Conservation (phyloP, 2,329 filamentous ascomycete species). For the Neonectria magnoliae region DNA sequence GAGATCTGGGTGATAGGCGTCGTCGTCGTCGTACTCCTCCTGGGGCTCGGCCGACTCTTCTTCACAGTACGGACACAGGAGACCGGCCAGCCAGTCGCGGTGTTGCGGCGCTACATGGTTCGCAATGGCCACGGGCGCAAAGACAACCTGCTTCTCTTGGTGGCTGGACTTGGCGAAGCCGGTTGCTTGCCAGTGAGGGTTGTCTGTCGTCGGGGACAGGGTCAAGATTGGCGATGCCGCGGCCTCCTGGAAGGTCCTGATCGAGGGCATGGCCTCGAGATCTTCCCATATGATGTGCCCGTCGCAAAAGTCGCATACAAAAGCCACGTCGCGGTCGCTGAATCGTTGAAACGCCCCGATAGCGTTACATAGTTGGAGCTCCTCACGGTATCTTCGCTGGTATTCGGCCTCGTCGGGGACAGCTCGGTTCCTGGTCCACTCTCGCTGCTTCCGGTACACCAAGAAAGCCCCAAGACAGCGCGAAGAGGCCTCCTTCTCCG, state of each 20-base stretch:
- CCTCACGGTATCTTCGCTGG: constrained; percentile 55
- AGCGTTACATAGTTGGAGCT: constrained; percentile 60
- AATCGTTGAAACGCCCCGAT: constrained; percentile 67
- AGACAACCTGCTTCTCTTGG: constrained; percentile 62
- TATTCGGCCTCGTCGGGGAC: constrained; percentile 47
- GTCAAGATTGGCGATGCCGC: constrained; percentile 35
- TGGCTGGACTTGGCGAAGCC: constrained; percentile 53
- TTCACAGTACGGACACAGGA: constrained; percentile 68
- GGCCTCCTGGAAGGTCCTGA: constrained; percentile 48
- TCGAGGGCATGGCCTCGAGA: constrained; percentile 61
- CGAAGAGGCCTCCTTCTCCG: constrained; percentile 57
- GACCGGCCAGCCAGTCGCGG: constrained; percentile 62
- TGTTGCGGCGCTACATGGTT: constrained; percentile 63
- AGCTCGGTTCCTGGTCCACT: constrained; percentile 41
- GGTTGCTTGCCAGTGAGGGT: constrained; percentile 63
- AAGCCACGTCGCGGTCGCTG: constrained; percentile 63
- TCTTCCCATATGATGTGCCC: constrained; percentile 69
- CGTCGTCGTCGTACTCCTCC: constrained; percentile 61
- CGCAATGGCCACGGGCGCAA: constrained; percentile 66
- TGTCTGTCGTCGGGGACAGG: constrained; percentile 41
- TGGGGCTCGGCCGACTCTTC: constrained; percentile 57
- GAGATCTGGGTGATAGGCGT: constrained; percentile 58
- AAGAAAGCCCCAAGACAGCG: constrained; percentile 68
- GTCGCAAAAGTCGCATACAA: constrained; percentile 70
- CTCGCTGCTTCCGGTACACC: constrained; percentile 61